Base-by-base conservation (phyloP, 1,139 yeast species). In the Saccharomyces uvarum region DNA sequence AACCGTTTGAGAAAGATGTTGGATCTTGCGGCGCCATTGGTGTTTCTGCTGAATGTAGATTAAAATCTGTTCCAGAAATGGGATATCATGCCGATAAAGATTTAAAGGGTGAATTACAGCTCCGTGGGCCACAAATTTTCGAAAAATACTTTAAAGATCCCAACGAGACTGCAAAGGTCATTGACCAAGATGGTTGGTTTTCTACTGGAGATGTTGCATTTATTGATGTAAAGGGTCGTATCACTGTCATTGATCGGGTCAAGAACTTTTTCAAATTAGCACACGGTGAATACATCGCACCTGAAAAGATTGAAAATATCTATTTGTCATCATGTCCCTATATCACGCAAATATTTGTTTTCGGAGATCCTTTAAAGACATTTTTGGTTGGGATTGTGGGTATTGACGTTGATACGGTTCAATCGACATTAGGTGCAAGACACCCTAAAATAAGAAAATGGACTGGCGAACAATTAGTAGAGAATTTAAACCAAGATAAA, bases 251-350 rank as follows among this genome's bases (percentile, higher is more conserved):
- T 62, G 95, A 86, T 67, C 77, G 95, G 58, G 90, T 86, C 50
- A 86, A 86, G 74, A 86, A 86, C 70, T 86, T 86, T 73, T 86
- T 86, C 77, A 86, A 86, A 70, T 76, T 86, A 63, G 80, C 91
- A 1, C 95, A 86, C 70, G 95, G 95, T 57, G 95, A 86, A 69
- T 86, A 86, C 68, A 81, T 86, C 54, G 84, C 90, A 2, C 91
- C 93, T 2, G 95, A 86, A 66, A 83, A 81, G 68, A 82, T 86
- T 59, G 95, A 86, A 66, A 84, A 82, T 64, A 72, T 74, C 26
- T 85, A 86, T 64, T 72, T 83, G 49, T 76, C 86, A 2, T 70
- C 74, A 14, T 77, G 80, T 59, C 77, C 85, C 5, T 67, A 79
- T 24, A 64, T 80, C 27, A 70, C 79, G 8, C 90, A 85, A 67